Conservation (phyloP, 129 eudicot genomes). For the Lactuca saligna region DNA sequence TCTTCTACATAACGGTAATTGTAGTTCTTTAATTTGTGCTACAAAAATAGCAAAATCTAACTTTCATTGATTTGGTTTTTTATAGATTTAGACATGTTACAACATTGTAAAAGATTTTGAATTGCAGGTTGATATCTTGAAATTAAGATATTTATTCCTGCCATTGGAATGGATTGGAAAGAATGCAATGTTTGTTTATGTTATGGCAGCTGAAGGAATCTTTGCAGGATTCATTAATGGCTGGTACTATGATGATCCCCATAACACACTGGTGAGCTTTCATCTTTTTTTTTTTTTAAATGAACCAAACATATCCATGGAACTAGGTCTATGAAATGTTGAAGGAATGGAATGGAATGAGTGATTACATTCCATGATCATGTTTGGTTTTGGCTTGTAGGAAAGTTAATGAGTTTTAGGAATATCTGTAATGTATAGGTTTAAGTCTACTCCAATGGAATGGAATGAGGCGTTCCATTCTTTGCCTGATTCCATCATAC, state of each 20-base stretch:
- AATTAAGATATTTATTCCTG: constrained; percentile 44
- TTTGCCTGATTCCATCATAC: too few relatives aligned
- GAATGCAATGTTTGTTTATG: constrained; percentile 95
- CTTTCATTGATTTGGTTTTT: background rate
- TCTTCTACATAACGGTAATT: constrained; percentile 61
- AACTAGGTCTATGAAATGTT: background rate
- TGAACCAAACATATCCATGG: background rate
- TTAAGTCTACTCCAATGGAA: too few relatives aligned
- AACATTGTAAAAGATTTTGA: background rate
- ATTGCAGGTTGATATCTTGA: constrained; percentile 69
- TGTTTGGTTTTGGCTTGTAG: too few relatives aligned
- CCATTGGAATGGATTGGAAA: constrained; percentile 90
- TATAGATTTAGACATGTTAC: too few relatives aligned
- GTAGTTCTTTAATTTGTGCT: constrained; percentile 7
- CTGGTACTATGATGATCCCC: constrained; percentile 76
- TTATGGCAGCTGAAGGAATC: constrained; percentile 93
- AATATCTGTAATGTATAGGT: too few relatives aligned
- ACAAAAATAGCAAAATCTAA: background rate
- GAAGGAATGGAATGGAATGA: background rate
- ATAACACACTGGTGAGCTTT: constrained; percentile 62
- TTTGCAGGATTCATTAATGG: constrained; percentile 92
- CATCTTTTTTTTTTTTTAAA: background rate
- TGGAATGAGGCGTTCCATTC: too few relatives aligned
- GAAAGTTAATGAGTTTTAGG: too few relatives aligned
- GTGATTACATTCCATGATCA: too few relatives aligned